Percentiles rank a stretch among this genome's conserved stretches.
Conservation (phyloP, 345 rosid species). For the Pistacia integerrima region DNA sequence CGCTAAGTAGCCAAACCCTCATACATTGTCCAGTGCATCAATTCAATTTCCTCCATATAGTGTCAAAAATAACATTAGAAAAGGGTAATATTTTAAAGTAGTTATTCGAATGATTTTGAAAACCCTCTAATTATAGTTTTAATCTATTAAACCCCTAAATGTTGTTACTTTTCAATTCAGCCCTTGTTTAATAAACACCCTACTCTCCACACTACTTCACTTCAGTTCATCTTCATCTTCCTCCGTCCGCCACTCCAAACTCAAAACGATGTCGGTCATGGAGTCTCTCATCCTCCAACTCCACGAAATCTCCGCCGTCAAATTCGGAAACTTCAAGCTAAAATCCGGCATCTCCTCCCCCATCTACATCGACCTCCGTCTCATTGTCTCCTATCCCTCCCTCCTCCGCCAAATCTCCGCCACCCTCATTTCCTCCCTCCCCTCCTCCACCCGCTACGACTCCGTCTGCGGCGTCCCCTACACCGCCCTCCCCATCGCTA, state of each 20-base stretch:
- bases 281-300: constrained; percentile 85
- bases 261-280: constrained; percentile 42
- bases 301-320: constrained; percentile 89
- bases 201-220: no score
- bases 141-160: no score
- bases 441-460: constrained; percentile 58
- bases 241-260: neutral
- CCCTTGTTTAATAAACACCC: no score
- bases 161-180: no score
- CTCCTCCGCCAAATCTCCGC: constrained; percentile 78
- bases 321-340: constrained; percentile 85
- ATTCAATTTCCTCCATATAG: no score
- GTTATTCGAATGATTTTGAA: no score
- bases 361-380: constrained; percentile 93
- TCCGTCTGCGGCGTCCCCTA: constrained; percentile 89
- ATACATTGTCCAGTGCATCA: no score
- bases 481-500: constrained; percentile 96
- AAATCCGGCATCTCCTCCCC: constrained; percentile 95
- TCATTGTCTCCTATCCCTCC: constrained; percentile 78
- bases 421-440: constrained; percentile 65
- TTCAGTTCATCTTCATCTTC: neutral
- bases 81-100: no score
- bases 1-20: no score
- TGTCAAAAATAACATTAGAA: no score
- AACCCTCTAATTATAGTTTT: no score